Evolutionary conservation across 495 filamentous ascomycete genomes (phyloP).

Genomic region (Penicillium roqueforti): DNA sequence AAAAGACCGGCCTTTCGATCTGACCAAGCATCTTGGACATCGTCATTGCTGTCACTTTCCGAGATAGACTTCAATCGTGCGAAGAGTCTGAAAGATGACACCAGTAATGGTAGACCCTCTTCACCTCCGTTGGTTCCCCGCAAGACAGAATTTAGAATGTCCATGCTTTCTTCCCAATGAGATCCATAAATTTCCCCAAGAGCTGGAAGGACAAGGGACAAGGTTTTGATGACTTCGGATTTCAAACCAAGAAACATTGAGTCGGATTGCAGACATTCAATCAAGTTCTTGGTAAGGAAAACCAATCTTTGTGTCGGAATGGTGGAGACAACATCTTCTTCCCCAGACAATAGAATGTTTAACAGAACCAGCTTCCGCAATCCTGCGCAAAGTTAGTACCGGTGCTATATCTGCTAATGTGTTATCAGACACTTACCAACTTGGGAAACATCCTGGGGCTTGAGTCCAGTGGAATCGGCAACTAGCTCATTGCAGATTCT

Average conservation of each 20-base stretch:
- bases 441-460: slow-evolving; percentile 33
- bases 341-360: slow-evolving; percentile 52
- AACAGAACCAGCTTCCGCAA: slow-evolving; percentile 53
- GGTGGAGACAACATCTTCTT: slow-evolving; percentile 45
- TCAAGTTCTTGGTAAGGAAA: slow-evolving; percentile 74
- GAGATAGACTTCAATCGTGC: slow-evolving; percentile 51
- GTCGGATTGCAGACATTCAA: slow-evolving; percentile 61
- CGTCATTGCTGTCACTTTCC: slow-evolving; percentile 70
- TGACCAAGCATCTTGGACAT: slow-evolving; percentile 70
- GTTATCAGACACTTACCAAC: slow-evolving; percentile 34
- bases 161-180: slow-evolving; percentile 71
- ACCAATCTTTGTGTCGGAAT: slow-evolving; percentile 77
- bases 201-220: slow-evolving; percentile 62
- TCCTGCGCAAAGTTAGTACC: slow-evolving; percentile 32
- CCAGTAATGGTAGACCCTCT: slow-evolving; percentile 54
- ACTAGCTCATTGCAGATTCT: slow-evolving; percentile 56
- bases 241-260: slow-evolving; percentile 35
- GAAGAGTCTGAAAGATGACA: slow-evolving; percentile 70
- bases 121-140: slow-evolving; percentile 40
- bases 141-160: slow-evolving; percentile 55
- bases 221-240: slow-evolving; percentile 55
- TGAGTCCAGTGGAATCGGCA: slow-evolving; percentile 54
- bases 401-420: background rate
- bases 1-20: slow-evolving; percentile 47
- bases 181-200: slow-evolving; percentile 76